Conservation (phyloP, 768 basidiomycete genomes). For the Suillus subalutaceus region DNA sequence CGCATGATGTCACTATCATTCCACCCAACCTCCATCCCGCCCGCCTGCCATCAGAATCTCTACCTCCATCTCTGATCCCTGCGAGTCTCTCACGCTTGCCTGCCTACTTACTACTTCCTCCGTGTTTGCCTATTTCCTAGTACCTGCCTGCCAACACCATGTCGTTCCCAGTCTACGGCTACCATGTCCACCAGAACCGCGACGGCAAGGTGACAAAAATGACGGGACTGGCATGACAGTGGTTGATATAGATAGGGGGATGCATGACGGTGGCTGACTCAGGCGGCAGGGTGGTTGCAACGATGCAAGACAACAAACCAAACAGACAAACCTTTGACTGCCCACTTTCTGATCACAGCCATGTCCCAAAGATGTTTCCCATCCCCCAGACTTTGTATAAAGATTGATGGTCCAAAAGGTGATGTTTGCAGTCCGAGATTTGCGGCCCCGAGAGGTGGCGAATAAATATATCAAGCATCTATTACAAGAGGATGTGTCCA, state of each 20-base stretch:
- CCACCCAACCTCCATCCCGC: neutral
- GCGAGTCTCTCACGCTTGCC: neutral
- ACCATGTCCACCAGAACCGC: neutral
- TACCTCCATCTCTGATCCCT: neutral
- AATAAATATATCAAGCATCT: too few relatives aligned
- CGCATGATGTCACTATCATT: neutral
- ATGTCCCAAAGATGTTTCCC: too few relatives aligned
- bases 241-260: neutral
- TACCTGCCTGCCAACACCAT: neutral
- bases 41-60: neutral
- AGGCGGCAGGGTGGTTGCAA: neutral
- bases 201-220: neutral
- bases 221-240: neutral
- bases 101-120: neutral
- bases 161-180: neutral
- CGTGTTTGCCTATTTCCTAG: neutral
- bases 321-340: neutral
- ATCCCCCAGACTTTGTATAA: too few relatives aligned
- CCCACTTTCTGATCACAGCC: neutral
- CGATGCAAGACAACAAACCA: neutral
- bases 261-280: neutral
- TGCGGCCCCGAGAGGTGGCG: too few relatives aligned
- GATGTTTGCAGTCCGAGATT: too few relatives aligned
- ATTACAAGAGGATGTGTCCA: too few relatives aligned
- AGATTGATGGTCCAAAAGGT: too few relatives aligned